A percentile compares a stretch with the other conserved stretches of the same genome.
Evolutionary conservation across 352 stramenopile species (phyloP).

Genomic region (Aphanomyces cochlioides): DNA sequence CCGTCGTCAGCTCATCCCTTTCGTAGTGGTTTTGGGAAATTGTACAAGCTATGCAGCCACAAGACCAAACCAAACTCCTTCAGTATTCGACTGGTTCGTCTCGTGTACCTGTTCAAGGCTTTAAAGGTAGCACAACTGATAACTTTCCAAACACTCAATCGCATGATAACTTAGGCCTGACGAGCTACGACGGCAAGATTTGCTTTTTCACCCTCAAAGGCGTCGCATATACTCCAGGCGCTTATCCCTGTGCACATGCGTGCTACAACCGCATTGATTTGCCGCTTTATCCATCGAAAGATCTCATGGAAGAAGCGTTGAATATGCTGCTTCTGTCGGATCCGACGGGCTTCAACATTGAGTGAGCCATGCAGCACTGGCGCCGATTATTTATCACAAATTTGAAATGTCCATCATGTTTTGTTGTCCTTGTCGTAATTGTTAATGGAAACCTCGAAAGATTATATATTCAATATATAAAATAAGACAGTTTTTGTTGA

Average conservation of each 20-base stretch:
- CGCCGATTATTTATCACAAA: background rate
- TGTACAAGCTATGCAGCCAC: slow-evolving; percentile 49
- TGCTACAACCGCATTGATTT: slow-evolving; percentile 85
- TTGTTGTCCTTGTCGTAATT: background rate
- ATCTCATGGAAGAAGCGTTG: slow-evolving; percentile 92
- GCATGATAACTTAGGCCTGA: slow-evolving; percentile 40
- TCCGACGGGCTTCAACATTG: slow-evolving; percentile 90
- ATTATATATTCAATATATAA: background rate
- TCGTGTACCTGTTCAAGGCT: slow-evolving; percentile 79
- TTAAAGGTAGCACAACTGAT: slow-evolving; percentile 41
- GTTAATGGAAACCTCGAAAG: slow-evolving; percentile 1
- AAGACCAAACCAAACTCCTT: slow-evolving; percentile 75
- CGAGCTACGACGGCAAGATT: slow-evolving; percentile 81
- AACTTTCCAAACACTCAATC: background rate
- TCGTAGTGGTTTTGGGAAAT: slow-evolving; percentile 83
- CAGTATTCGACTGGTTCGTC: slow-evolving; percentile 86
- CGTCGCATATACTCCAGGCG: slow-evolving; percentile 52
- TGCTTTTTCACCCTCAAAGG: slow-evolving; percentile 69
- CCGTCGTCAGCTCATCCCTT: slow-evolving; percentile 19
- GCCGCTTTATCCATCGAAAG: slow-evolving; percentile 79
- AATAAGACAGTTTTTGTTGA: background rate
- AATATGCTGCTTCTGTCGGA: slow-evolving; percentile 96
- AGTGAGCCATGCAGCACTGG: slow-evolving; percentile 39
- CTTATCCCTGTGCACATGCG: slow-evolving; percentile 75
- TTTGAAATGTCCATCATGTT: background rate